Evolutionary conservation across 148 eudicot species (phyloP).

Genomic region (Silene conica): DNA sequence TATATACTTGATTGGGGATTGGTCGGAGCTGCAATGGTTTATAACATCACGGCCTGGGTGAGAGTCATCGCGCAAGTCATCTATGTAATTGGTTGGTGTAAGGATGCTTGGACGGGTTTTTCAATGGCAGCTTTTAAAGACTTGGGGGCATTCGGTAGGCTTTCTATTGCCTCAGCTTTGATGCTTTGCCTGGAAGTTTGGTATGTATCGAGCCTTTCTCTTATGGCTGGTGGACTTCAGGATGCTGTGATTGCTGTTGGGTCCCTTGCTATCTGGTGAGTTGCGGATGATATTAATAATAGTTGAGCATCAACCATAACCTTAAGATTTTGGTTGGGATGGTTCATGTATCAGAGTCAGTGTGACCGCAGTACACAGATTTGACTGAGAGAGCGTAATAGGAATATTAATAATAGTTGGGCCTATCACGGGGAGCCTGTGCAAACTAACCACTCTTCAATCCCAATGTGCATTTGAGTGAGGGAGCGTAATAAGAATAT

Average conservation of each 20-base stretch:
- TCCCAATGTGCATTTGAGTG: too few relatives aligned
- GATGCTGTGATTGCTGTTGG: slow-evolving; percentile 72
- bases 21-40: slow-evolving; percentile 62
- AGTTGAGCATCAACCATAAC: too few relatives aligned
- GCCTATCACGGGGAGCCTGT: too few relatives aligned
- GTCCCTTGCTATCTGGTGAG: slow-evolving; percentile 79
- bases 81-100: slow-evolving; percentile 62
- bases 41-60: slow-evolving; percentile 49
- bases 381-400: too few relatives aligned
- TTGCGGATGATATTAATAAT: too few relatives aligned
- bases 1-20: slow-evolving; percentile 54
- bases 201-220: slow-evolving; percentile 63
- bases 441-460: too few relatives aligned
- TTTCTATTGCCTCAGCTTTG: slow-evolving; percentile 69
- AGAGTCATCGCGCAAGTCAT: slow-evolving; percentile 39
- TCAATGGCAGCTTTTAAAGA: slow-evolving; percentile 56
- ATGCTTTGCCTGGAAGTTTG: slow-evolving; percentile 80
- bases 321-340: too few relatives aligned
- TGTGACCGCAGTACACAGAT: too few relatives aligned
- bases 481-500: too few relatives aligned
- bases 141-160: slow-evolving; percentile 65
- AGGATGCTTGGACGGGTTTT: slow-evolving; percentile 69
- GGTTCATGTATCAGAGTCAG: too few relatives aligned
- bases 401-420: too few relatives aligned
- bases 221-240: slow-evolving; percentile 61